Percentiles rank a stretch among this genome's conserved stretches.
phyloP scores from a whole-genome alignment of 2,329 filamentous ascomycete species.

The Colletotrichum sp. region DNA sequence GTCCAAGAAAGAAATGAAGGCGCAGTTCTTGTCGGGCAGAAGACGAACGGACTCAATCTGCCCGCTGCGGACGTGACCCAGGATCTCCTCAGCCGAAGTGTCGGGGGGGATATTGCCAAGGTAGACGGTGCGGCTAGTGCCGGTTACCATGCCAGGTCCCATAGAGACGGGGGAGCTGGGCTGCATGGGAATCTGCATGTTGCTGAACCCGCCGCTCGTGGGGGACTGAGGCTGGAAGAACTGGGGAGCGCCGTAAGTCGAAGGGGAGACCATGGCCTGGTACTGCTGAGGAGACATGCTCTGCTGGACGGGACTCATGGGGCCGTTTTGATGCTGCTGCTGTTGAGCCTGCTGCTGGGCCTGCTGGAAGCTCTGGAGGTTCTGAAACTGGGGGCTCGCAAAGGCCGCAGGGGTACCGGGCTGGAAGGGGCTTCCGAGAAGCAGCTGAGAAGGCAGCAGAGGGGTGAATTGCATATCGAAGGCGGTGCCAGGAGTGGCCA shows the following conservation, averaged over 20 bases:
- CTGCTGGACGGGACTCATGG: constrained; percentile 77
- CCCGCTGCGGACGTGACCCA: constrained; percentile 93
- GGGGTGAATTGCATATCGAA: constrained; percentile 99
- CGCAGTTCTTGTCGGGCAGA: constrained; percentile 98
- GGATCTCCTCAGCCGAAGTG: constrained; percentile 93
- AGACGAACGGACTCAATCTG: constrained; percentile 99
- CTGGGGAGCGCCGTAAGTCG: constrained; percentile 79
- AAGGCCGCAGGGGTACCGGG: constrained; percentile 91
- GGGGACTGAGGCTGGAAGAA: constrained; percentile 91
- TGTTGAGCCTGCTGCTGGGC: constrained; percentile 55
- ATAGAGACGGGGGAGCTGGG: constrained; percentile 78
- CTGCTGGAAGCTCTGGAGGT: constrained; percentile 76
- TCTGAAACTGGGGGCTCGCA: constrained; percentile 89
- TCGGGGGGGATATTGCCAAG: constrained; percentile 98
- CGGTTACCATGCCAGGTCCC: constrained; percentile 80
- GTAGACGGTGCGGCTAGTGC: constrained; percentile 95
- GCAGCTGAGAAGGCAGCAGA: constrained; percentile 88
- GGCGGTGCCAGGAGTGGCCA: constrained; percentile 84
- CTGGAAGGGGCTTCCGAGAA: constrained; percentile 96
- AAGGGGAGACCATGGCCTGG: constrained; percentile 84
- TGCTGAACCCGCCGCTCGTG: constrained; percentile 70
- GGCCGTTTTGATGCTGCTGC: constrained; percentile 59
- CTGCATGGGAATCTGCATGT: constrained; percentile 57
- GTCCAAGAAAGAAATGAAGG: constrained; percentile 98
- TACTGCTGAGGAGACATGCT: constrained; percentile 83